These are phyloP conservation scores for Nephelium lappaceum DNA, from an alignment of 345 rosid species.

Conservation along the genomic window DNA sequence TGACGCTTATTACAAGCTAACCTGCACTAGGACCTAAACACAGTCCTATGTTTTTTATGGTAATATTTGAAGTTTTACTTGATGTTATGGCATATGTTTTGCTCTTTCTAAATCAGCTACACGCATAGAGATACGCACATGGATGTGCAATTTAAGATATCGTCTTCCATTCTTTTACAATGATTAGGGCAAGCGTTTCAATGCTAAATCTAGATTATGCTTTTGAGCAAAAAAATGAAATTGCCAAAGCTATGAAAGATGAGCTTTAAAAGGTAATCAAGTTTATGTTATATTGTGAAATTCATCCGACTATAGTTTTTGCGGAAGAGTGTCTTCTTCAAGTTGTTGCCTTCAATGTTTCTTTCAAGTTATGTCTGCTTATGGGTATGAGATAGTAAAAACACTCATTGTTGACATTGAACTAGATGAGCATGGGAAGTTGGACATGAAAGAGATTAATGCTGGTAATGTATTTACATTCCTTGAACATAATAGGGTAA, in stretches of 20 bases:
- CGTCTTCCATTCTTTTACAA: constrained; percentile 16
- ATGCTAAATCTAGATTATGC: constrained; percentile 39
- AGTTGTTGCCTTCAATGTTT: neutral
- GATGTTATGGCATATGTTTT: neutral
- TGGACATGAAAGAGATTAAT: too few relatives aligned
- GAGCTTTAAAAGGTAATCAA: constrained; percentile 41
- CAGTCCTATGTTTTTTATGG: constrained; percentile 34
- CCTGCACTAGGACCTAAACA: constrained; percentile 27
- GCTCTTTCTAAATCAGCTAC: neutral
- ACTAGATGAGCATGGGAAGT: constrained; percentile 34
- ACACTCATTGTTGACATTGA: neutral
- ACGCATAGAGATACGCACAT: neutral
- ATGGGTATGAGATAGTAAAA: constrained; percentile 34
- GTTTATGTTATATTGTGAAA: neutral
- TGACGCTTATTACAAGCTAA: constrained; percentile 32
- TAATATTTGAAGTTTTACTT: neutral
- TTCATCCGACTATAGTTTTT: neutral
- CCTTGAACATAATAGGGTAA: constrained; percentile 6
- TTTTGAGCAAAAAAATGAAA: constrained; percentile 46
- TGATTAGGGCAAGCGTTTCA: constrained; percentile 43
- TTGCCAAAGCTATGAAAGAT: constrained; percentile 44
- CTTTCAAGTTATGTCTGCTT: constrained; percentile 31
- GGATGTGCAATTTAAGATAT: neutral
- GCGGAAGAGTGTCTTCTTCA: neutral
- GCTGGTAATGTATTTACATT: neutral